Conservation (phyloP, 345 rosid genomes). For the Garcia nutans region DNA sequence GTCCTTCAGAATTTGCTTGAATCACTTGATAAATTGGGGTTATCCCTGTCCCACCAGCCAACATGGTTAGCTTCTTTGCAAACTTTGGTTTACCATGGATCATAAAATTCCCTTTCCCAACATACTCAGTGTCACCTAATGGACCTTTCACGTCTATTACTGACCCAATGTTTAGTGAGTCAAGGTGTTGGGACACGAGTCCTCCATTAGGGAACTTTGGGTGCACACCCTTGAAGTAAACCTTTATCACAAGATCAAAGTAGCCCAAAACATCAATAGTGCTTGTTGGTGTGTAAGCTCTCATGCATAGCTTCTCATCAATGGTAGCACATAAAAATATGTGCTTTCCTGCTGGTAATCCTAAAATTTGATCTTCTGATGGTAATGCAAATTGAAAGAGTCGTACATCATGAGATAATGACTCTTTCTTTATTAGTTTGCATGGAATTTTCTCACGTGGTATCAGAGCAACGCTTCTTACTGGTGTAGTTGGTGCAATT, state of each 20-base stretch:
- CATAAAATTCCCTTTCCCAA: constrained; percentile 63
- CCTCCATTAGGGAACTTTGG: constrained; percentile 90
- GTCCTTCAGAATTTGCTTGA: constrained; percentile 67
- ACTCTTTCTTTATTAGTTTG: constrained; percentile 68
- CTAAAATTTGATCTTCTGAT: constrained; percentile 60
- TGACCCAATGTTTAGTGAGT: constrained; percentile 64
- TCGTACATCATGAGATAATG: constrained; percentile 69
- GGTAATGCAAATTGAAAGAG: constrained; percentile 69
- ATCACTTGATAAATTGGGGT: constrained; percentile 84
- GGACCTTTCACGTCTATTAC: constrained; percentile 81
- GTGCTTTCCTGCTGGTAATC: constrained; percentile 86
- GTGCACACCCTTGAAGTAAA: constrained; percentile 72
- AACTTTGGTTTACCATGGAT: constrained; percentile 78
- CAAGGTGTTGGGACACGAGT: constrained; percentile 72
- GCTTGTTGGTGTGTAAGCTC: constrained; percentile 90
- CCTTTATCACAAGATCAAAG: constrained; percentile 75
- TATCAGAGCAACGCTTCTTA: constrained; percentile 52
- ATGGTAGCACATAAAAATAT: constrained; percentile 67
- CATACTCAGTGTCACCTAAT: constrained; percentile 75
- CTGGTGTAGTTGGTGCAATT: constrained; percentile 11
- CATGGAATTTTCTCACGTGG: constrained; percentile 80
- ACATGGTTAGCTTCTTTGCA: constrained; percentile 78
- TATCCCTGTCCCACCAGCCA: constrained; percentile 94
- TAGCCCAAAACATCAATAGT: constrained; percentile 60
- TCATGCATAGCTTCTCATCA: constrained; percentile 65